These are phyloP conservation scores for Fusarium proliferatum DNA, from an alignment of 2,329 filamentous ascomycete genomes.

Conservation along the genomic window DNA sequence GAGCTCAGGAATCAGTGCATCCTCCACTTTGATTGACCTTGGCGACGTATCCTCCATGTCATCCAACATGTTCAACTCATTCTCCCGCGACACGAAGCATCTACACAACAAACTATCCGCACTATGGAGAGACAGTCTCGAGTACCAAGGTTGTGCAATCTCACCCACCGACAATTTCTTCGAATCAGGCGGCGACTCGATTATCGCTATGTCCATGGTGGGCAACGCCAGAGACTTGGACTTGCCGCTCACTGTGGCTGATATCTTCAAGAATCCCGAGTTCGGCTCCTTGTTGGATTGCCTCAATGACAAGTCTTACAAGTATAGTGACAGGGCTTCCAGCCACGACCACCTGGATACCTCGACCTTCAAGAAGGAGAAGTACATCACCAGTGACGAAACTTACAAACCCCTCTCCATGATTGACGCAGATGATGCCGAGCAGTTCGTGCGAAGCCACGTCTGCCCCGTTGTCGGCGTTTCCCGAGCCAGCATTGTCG, in stretches of 20 bases:
- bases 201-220: constrained; percentile 40
- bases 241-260: constrained; percentile 31
- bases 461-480: constrained; percentile 34
- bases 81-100: not conserved
- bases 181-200: constrained; percentile 34
- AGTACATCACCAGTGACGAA: not conserved
- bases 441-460: constrained; percentile 19
- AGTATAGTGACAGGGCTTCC: constrained; percentile 15
- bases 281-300: constrained; percentile 27
- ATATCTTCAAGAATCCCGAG: constrained; percentile 35
- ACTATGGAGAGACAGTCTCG: constrained; percentile 25
- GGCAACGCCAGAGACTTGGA: constrained; percentile 25
- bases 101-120: constrained; percentile 23
- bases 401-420: constrained; percentile 19
- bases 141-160: not conserved
- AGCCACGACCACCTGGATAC: not conserved
- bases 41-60: constrained; percentile 10
- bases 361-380: not conserved
- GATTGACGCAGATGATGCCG: not conserved
- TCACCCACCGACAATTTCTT: constrained; percentile 32
- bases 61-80: not conserved
- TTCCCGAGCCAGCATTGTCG: constrained; percentile 37
- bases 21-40: constrained; percentile 17
- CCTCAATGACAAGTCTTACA: constrained; percentile 12
- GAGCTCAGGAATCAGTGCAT: constrained; percentile 13